A percentile compares a stretch with the other conserved stretches of the same genome.
phyloP scores from a whole-genome alignment of 2,329 filamentous ascomycete genomes.

The Arachnomyces sp. region DNA sequence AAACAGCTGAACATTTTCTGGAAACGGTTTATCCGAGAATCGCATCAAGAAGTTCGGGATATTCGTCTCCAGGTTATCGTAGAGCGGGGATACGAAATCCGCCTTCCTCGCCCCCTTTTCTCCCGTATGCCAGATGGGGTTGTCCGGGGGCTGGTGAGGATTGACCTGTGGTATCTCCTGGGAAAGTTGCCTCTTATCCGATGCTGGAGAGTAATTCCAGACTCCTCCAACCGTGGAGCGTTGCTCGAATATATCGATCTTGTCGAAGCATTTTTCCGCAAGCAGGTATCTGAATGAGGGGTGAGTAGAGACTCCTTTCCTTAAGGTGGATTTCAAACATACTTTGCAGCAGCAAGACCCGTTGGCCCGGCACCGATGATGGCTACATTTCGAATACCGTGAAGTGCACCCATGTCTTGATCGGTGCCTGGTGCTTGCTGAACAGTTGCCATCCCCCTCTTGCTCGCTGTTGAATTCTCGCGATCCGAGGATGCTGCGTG shows the following conservation, averaged over 20 bases:
- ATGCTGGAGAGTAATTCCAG: constrained; percentile 66
- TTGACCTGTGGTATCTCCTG: constrained; percentile 59
- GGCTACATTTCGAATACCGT: constrained; percentile 45
- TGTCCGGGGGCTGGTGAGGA: constrained; percentile 52
- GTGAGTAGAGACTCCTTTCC: background rate
- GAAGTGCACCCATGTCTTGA: background rate
- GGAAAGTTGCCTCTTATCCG: constrained; percentile 34
- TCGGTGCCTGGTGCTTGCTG: constrained; percentile 6
- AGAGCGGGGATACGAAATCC: constrained; percentile 73
- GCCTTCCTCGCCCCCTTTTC: constrained; percentile 31
- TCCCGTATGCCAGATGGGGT: constrained; percentile 46
- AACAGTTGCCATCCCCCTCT: too few relatives aligned
- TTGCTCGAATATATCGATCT: constrained; percentile 75
- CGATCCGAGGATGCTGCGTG: constrained; percentile 2
- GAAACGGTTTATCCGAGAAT: constrained; percentile 63
- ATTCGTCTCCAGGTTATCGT: constrained; percentile 76
- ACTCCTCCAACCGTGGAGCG: constrained; percentile 67
- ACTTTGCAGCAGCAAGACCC: constrained; percentile 69
- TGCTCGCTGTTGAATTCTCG: constrained; percentile 1
- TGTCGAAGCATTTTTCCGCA: constrained; percentile 61
- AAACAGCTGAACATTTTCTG: constrained; percentile 58
- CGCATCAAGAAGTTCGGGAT: constrained; percentile 75
- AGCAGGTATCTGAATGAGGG: constrained; percentile 51
- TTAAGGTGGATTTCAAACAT: constrained; percentile 12
- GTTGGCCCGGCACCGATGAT: constrained; percentile 76